These are phyloP conservation scores for Lodderomyces metapsilosis DNA, from an alignment of 1,139 yeast genomes.

Conservation along the genomic window DNA sequence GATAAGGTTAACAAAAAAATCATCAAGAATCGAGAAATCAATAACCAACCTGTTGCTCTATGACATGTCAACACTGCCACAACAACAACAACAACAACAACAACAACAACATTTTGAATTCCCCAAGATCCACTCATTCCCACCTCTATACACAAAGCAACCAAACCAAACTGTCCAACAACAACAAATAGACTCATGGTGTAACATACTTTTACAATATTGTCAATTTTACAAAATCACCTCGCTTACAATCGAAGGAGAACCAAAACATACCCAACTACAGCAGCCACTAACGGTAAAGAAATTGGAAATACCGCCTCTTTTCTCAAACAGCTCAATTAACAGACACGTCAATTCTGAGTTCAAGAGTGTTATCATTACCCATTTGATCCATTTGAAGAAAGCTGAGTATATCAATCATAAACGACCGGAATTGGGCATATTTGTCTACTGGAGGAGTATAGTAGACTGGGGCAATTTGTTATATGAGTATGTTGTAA, in stretches of 20 bases:
- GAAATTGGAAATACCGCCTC: conserved; percentile 20
- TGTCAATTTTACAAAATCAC: conserved; percentile 56
- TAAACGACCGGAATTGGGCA: conserved; percentile 42
- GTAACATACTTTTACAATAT: conserved; percentile 46
- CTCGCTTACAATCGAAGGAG: conserved; percentile 33
- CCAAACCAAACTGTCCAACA: conserved; percentile 77
- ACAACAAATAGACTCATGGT: conserved; percentile 62
- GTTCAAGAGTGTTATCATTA: conserved; percentile 55
- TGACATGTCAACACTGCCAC: too few species aligned
- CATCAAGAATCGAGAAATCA: too few species aligned
- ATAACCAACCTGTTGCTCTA: too few species aligned
- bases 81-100: too few species aligned
- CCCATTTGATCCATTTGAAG: conserved; percentile 51
- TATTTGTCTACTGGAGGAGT: conserved; percentile 67
- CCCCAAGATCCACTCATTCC: conserved; percentile 81
- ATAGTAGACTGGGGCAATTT: conserved; percentile 76
- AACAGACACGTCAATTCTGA: conserved; percentile 55
- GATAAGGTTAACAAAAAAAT: too few species aligned
- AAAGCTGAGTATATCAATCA: conserved; percentile 53
- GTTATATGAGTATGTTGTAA: conserved; percentile 48
- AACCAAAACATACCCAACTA: conserved; percentile 26
- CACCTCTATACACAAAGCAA: conserved; percentile 90
- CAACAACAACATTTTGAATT: conserved; percentile 28
- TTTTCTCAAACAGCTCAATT: conserved; percentile 52
- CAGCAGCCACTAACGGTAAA: conserved; percentile 15